These are phyloP conservation scores for Tephrocybe sp. DNA, from an alignment of 768 basidiomycete species.

Conservation along the genomic window DNA sequence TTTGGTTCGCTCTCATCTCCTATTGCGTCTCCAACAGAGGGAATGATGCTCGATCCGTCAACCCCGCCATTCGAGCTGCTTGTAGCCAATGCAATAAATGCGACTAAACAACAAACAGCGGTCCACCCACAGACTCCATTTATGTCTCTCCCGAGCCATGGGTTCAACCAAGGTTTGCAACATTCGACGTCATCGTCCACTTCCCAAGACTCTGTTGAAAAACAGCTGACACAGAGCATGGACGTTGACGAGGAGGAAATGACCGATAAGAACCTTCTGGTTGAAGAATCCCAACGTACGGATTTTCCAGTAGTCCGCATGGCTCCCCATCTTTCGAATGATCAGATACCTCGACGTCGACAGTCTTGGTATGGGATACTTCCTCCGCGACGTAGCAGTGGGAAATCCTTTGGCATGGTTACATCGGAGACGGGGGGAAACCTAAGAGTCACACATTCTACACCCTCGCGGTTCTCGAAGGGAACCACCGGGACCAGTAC, in stretches of 20 bases:
- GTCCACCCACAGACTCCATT: not conserved
- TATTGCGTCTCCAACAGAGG: slow-evolving; percentile 9
- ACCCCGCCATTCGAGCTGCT: slow-evolving; percentile 19
- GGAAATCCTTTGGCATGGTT: not conserved
- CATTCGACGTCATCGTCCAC: slow-evolving; percentile 25
- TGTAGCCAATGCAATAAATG: slow-evolving; percentile 11
- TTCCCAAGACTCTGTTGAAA: slow-evolving; percentile 43
- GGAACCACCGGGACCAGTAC: not conserved
- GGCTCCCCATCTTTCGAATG: not conserved
- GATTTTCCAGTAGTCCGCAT: not conserved
- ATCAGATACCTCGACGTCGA: slow-evolving; percentile 6
- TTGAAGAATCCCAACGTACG: not conserved
- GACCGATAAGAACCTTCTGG: not conserved
- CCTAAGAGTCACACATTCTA: not conserved
- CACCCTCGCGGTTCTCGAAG: slow-evolving; percentile 2
- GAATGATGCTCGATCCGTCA: slow-evolving; percentile 10
- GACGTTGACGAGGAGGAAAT: slow-evolving; percentile 14
- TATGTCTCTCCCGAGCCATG: slow-evolving; percentile 1
- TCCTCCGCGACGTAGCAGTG: slow-evolving; percentile 11
- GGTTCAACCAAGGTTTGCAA: slow-evolving; percentile 8
- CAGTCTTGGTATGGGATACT: slow-evolving; percentile 34
- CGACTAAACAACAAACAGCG: slow-evolving; percentile 1
- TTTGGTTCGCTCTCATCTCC: slow-evolving; percentile 28
- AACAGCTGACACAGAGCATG: slow-evolving; percentile 44
- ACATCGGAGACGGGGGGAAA: not conserved